Base-by-base conservation (phyloP, 495 filamentous ascomycete species). In the Polyplosphaeria fusca region DNA sequence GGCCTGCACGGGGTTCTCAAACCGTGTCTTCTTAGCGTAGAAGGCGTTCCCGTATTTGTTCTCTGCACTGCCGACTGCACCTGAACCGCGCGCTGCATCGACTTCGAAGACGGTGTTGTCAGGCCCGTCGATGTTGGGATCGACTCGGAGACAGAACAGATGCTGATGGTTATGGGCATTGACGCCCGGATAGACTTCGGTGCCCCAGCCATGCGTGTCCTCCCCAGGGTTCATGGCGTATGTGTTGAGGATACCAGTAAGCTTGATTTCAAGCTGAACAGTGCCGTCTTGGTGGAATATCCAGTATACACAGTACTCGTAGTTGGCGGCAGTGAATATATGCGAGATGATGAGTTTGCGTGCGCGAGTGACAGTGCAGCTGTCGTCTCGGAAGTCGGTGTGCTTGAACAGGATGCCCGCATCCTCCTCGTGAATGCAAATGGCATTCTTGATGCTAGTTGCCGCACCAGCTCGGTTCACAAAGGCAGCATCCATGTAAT, bases 341-440 rank as follows among this genome's bases (percentile, higher is more conserved):
- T 95, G 92, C 20, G 89, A 91, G 65, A 97, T 78, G 60, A 97
- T 77, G 51, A 97, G 79, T 66, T 94, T 95, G 13, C 91, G 82
- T 26, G 82, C 91, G 39, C 92, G 85, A 12, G 91, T 95, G 20
- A 95, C 88, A 48, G 94, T 86, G 44, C 85, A 81, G 0, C 86
- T 87, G 39, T 91, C 86, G 68, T 96, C 91, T 44, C 92, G 85
- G 82, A 95, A 96, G 70, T 97, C 91, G 42, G 84, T 89, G 51
- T 97, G 92, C 74, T 97, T 97, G 78, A 93, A 96, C 9, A 96
- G 77, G 55, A 97, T 93, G 4, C 92, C 92, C 3, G 82, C 79
- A 64, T 97, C 92, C 74, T 96, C 91, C 72, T 97, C 92, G 75
- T 97, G 92, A 56, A 96, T 91, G 70, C 92, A 97, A 68, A 97